Evolutionary conservation across 371 early-diverging fungal genomes (phyloP), one percentile per base, ranked within the genome.

Genomic region (Phascolomyces articulosus): DNA sequence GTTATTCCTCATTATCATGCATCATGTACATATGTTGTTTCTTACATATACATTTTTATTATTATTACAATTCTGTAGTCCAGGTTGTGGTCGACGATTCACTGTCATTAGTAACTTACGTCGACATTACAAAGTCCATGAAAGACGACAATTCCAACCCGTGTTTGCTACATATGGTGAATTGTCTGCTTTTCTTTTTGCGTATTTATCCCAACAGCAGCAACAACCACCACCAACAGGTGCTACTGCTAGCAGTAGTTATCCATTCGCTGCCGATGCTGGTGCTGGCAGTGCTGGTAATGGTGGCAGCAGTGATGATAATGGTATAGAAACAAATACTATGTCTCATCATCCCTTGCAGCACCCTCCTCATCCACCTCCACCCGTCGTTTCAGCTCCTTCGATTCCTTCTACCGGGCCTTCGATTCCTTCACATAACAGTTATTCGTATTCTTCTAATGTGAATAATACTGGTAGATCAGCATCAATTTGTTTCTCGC

Each of bases 41-140:
- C 54, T 11, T 54, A 26, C 3, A 54, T 11, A 20, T 21, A 31
- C 13, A 7, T 15, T 4, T 7, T 27, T 15, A 9, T 20, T 40
- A 15, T 18, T 18, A 11, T 21, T 21, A 26, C 18, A 4, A 31
- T 55, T 26, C 10, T 3, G 4, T 15, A 55, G 56, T 28, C 26
- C 24, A 10, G 59, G 65, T 21, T 65, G 65, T 53, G 40, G 29
- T 2, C 47, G 58, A 7, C 49, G 40, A 13, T 65, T 65, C 27
- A 28, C 65, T 26, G 65, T 65, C 18, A 20, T 65, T 8, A 65
- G 65, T 56, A 65, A 65, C 31, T 60, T 65, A 18, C 58, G 65
- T 53, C 49, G 60, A 24, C 65, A 65, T 27, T 53, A 44, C 28
- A 64, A 60, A 28, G 40, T 61, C 10, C 61, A 61, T 51, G 27